Percentiles rank a stretch among this genome's conserved stretches.
phyloP scores from a whole-genome alignment of 2,329 filamentous ascomycete genomes.

The Drechslerella stenobrocha region DNA sequence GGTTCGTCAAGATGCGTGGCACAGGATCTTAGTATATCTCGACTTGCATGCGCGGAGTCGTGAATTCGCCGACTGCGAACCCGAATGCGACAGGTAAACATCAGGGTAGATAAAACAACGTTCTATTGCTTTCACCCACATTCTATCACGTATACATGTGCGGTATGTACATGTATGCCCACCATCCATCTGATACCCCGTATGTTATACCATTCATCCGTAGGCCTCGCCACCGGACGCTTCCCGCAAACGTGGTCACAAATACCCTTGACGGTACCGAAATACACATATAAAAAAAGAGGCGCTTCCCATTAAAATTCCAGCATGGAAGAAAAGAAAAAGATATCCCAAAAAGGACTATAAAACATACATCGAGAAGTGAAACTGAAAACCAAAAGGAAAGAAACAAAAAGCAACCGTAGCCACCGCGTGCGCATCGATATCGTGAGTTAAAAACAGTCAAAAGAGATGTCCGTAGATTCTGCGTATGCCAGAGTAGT shows the following conservation, averaged over 20 bases:
- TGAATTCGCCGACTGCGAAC: no score
- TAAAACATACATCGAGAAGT: constrained; percentile 47
- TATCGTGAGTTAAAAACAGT: no score
- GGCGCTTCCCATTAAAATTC: constrained; percentile 48
- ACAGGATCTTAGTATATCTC: no score
- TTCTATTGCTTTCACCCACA: neutral
- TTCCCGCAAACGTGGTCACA: neutral
- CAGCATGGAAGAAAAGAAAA: constrained; percentile 39
- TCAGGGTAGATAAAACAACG: no score
- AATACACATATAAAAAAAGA: constrained; percentile 22
- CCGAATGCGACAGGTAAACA: no score
- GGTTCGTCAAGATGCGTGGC: no score
- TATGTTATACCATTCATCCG: constrained; percentile 2
- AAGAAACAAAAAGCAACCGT: neutral
- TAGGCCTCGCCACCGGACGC: no score
- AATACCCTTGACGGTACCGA: constrained; percentile 1
- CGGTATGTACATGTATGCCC: no score
- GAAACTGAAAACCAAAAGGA: constrained; percentile 11
- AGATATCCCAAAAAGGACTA: constrained; percentile 35
- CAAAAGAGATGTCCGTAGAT: no score
- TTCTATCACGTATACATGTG: neutral
- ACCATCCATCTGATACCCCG: neutral
- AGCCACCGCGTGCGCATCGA: neutral
- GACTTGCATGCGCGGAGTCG: no score
- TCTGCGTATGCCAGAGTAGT: no score